Base-by-base conservation (phyloP, 1,284 basidiomycete species). In the Schizopora paradoxa region DNA sequence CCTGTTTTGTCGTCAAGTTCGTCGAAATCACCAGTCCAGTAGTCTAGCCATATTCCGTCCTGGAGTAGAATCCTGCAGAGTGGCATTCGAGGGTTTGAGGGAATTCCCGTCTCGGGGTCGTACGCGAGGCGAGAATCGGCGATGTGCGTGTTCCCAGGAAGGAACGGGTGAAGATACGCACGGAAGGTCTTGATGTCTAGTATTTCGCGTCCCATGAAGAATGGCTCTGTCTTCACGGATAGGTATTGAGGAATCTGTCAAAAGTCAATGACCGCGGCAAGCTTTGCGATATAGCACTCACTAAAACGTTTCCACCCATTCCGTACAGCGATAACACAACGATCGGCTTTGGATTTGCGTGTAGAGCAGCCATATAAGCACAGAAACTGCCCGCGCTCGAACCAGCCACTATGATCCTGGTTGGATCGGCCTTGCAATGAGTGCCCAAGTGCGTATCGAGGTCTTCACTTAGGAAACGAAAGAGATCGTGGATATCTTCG, bases 311-410 rank as follows among this genome's bases (percentile, higher is more conserved):
- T 0, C 79, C 81, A 14, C 80, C 80, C 70, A 78, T 73, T 0
- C 74, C 77, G 58, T 83, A 84, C 54, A 84, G 51, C 1, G 73
- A 75, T 1, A 83, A 51, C 1, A 82, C 47, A 0, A 70, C 78
- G 48, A 64, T 73, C 0, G 78, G 79, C 48, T 67, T 74, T 0
- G 77, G 79, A 0, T 55, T 53, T 0, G 62, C 67, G 54, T 82
- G 72, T 29, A 71, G 63, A 4, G 72, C 79, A 21, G 78, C 74
- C 13, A 83, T 66, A 56, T 81, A 82, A 1, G 77, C 74, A 51
- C 77, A 79, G n/a, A 76, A 61, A 0, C 78, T 78, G 11, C 81
- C 82, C 0, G 79, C 73, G 51, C 79, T 82, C 11, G 71, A 69
- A 1, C 82, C 82, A 2, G 73, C 66, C 0, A 78, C 79, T 0